Base-by-base conservation (phyloP, 257 asterid species). In the Solanum virginianum region DNA sequence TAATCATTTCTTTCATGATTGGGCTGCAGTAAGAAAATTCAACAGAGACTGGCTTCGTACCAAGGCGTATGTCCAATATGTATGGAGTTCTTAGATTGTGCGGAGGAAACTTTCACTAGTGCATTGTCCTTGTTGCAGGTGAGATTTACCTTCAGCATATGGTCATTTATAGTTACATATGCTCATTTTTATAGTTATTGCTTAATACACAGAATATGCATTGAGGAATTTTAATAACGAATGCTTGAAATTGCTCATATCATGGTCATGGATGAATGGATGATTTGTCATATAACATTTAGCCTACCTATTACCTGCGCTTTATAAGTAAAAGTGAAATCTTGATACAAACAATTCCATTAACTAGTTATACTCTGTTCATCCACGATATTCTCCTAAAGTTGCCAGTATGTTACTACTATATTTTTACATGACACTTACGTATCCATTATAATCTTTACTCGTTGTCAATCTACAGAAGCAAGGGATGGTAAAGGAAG, bases 401-500 rank as follows among this genome's bases (percentile, higher is more conserved):
- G 66, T 29, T 77, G 83, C 49, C 15, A 53, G 83, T 10, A n/a
- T 29, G 10, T 77, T 53, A 79, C 54, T 16, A 16, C 49, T 26
- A 79, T 29, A 11, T 15, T 77, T 22, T 77, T 53, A 51, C 36
- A 6, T 10, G 15, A 79, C 62, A 24, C 18, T 53, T 26, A 49
- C 53, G 17, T 10, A 26, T 65, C 51, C 54, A 29, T 54, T 53
- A 29, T 79, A 47, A 79, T 15, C 15, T 53, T 18, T 26, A 72
- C 13, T 24, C 56, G 8, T 86, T 16, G 60, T 59, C 69, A 53
- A 85, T 80, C 63, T 75, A 15, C 90, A 90, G 92, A 93, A 91
- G 87, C 98, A 96, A 87, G 98, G 97, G 86, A 91, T 94, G 98
- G 97, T 96, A 90, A 95, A 92, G 91, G 91, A 92, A 88, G 98